Evolutionary conservation across 345 rosid species (phyloP).

Genomic region (Eutrema yunnanense): DNA sequence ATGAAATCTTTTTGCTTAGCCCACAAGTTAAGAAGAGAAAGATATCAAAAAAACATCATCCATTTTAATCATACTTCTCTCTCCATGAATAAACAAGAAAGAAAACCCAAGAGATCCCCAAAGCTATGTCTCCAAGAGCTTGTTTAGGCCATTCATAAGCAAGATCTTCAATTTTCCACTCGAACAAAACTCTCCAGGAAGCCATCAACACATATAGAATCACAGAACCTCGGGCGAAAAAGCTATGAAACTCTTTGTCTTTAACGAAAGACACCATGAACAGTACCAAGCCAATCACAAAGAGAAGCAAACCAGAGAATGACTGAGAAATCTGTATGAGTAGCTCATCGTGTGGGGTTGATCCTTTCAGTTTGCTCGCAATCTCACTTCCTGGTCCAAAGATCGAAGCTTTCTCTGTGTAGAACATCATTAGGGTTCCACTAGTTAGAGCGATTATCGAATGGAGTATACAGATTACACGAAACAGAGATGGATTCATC

Average conservation of each 20-base stretch:
- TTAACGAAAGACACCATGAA: slow-evolving; percentile 87
- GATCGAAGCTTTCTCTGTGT: slow-evolving; percentile 53
- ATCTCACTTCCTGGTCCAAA: slow-evolving; percentile 57
- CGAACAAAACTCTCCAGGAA: slow-evolving; percentile 72
- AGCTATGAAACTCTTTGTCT: slow-evolving; percentile 73
- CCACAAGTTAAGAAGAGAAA: slow-evolving; percentile 2
- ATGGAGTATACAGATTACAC: slow-evolving; percentile 55
- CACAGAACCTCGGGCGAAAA: slow-evolving; percentile 84
- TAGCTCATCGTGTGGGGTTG: slow-evolving; percentile 86
- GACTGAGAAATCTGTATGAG: slow-evolving; percentile 82
- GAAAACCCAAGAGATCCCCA: slow-evolving; percentile 79
- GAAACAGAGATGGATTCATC: slow-evolving; percentile 31
- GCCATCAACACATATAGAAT: slow-evolving; percentile 64
- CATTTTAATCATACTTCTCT: slow-evolving; percentile 71
- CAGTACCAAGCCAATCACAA: slow-evolving; percentile 60
- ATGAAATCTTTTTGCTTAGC: not conserved
- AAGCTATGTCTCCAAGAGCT: slow-evolving; percentile 61
- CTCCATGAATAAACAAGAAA: slow-evolving; percentile 89
- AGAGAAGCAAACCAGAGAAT: slow-evolving; percentile 84
- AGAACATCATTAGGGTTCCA: slow-evolving; percentile 80
- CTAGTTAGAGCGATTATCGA: slow-evolving; percentile 60
- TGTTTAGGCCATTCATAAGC: slow-evolving; percentile 69
- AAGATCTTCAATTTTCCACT: slow-evolving; percentile 58
- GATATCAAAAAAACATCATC: not conserved
- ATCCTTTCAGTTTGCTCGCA: slow-evolving; percentile 66